Percentiles rank a stretch among this genome's conserved stretches.
phyloP scores from a whole-genome alignment of 768 basidiomycete species.

The Filobasidium floriforme region DNA sequence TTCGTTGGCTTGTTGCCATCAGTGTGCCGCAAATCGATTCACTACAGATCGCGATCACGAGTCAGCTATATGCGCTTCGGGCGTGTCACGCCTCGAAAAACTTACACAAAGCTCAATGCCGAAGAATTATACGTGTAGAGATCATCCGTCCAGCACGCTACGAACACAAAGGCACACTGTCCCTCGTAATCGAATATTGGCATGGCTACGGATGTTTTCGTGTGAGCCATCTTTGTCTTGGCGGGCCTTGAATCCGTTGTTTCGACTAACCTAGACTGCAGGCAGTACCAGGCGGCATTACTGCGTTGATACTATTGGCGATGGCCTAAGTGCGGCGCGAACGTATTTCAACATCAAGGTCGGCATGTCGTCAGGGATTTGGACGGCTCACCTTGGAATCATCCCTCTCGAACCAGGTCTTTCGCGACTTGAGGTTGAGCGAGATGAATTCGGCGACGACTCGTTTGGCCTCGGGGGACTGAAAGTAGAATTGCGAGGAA shows the following conservation, averaged over 20 bases:
- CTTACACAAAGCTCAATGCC: slow-evolving; percentile 38
- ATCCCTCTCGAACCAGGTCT: slow-evolving; percentile 40
- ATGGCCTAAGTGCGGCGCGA: slow-evolving; percentile 6
- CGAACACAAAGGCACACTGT: slow-evolving; percentile 37
- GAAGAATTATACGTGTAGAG: slow-evolving; percentile 38
- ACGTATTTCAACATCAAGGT: not conserved
- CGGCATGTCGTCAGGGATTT: not conserved
- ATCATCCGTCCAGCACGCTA: slow-evolving; percentile 41
- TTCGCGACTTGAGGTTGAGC: slow-evolving; percentile 36
- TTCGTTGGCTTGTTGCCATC: slow-evolving; percentile 25
- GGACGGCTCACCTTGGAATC: slow-evolving; percentile 29
- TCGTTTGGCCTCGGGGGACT: slow-evolving; percentile 31
- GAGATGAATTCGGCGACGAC: slow-evolving; percentile 41
- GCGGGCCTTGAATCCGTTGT: not conserved
- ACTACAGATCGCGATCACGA: slow-evolving; percentile 1
- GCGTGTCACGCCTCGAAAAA: not conserved
- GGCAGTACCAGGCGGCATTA: slow-evolving; percentile 19
- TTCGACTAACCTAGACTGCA: slow-evolving; percentile 20
- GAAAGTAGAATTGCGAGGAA: slow-evolving; percentile 37
- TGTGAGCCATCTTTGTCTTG: not conserved
- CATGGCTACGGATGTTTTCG: slow-evolving; percentile 26
- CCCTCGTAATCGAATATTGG: slow-evolving; percentile 43
- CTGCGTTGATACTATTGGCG: slow-evolving; percentile 18
- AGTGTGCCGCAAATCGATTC: slow-evolving; percentile 42
- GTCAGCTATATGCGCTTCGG: not conserved